Base-by-base conservation (phyloP, 768 basidiomycete species). In the Lentinula detonsa region DNA sequence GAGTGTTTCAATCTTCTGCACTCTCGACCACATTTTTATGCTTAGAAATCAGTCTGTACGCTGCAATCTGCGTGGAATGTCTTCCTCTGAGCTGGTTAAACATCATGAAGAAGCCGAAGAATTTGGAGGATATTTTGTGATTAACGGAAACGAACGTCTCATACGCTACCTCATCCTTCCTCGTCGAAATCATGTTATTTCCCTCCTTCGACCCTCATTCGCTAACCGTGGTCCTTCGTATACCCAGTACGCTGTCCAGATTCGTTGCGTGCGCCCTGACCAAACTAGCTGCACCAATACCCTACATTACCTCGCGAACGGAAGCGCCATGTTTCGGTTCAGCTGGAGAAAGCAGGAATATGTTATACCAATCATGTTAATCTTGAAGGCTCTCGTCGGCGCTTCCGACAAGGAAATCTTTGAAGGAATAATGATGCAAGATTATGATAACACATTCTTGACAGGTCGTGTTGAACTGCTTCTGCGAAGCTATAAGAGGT, bases 261-360 rank as follows among this genome's bases (percentile, higher is more conserved):
- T 98, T 57, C 93, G 97, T 43, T 95, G 94, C 69, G 94, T 94
- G 13, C 87, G 97, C 23, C 85, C 85, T 0, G 97, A 99, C 74
- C 93, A 98, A 73, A 91, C 93, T 15, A 89, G 90, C 62, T 84
- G 87, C 54, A 99, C 97, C 49, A 98, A 98, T 74, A 92, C 90
- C 18, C 84, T 99, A n/a, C 97, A 99, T 71, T 99, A 98, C 73
- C 86, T 98, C 46, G 88, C 93, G 16, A 96, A 95, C 65, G 97
- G 97, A 49, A 95, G 87, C 66, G 93, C 95, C n/a, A 98, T 95
- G 81, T 75, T 98, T 16, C 87, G 97, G 18, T 98, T 99, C 75
- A 91, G 85, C 70, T 97, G 93, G 93, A 79, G 96, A 57, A 99
- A 98, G 74, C 91, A 96, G 71, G 97, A 99, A 82, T 99, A 95